phyloP scores from a whole-genome alignment of 2,329 filamentous ascomycete genomes.

The Trichoderma sp. region DNA sequence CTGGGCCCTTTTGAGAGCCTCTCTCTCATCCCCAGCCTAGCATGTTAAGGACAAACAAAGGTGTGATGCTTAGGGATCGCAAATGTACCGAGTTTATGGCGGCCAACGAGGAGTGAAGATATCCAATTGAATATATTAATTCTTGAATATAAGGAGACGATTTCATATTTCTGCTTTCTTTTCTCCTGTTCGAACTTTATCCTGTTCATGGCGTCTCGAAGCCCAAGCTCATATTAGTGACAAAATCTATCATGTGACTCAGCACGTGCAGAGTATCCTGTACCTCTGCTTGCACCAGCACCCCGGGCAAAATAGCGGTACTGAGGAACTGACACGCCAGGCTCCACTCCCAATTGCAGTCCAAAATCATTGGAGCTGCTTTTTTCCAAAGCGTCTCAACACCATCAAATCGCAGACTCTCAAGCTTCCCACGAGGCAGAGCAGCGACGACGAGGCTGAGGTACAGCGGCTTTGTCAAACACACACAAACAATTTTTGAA shows the following conservation, averaged over 20 bases:
- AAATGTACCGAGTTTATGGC: too few relatives aligned
- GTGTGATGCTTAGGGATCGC: too few relatives aligned
- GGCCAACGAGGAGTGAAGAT: too few relatives aligned
- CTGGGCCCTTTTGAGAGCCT: too few relatives aligned
- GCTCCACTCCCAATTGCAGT: slow-evolving; percentile 11
- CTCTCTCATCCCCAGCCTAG: too few relatives aligned
- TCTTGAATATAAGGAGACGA: too few relatives aligned
- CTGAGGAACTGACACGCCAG: neutral
- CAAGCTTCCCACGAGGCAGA: slow-evolving; percentile 16
- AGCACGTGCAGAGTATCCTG: neutral
- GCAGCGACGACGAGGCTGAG: slow-evolving; percentile 19
- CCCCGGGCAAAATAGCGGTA: neutral
- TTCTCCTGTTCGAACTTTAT: too few relatives aligned
- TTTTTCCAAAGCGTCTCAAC: slow-evolving; percentile 14
- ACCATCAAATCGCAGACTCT: slow-evolving; percentile 15
- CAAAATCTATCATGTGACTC: neutral
- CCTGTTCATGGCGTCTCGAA: neutral
- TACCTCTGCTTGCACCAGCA: neutral
- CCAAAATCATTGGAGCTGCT: slow-evolving; percentile 15
- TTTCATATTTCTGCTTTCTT: too few relatives aligned
- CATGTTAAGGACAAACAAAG: too few relatives aligned
- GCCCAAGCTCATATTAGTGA: neutral
- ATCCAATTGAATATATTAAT: too few relatives aligned
- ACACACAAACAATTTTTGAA: slow-evolving; percentile 16
- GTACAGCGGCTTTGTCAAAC: neutral